These are phyloP conservation scores for Kazachstania martiniae DNA, from an alignment of 805 yeast genomes.

Conservation along the genomic window DNA sequence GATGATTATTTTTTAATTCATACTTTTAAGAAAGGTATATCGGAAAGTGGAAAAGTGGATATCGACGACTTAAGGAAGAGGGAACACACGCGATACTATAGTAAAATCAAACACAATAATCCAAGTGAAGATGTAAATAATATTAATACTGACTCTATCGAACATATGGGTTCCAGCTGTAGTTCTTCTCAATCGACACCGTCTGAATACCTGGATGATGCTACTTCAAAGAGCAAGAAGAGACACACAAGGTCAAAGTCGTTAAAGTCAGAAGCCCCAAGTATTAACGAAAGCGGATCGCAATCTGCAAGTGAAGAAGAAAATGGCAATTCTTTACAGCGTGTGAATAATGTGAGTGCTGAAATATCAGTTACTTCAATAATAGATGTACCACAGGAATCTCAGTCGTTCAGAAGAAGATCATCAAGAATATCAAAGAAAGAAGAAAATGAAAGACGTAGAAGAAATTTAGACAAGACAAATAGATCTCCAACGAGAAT, in stretches of 20 bases:
- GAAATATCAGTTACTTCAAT: neutral
- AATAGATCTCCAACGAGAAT: neutral
- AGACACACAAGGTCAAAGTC: neutral
- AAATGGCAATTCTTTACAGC: neutral
- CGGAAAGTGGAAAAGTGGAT: constrained; percentile 26
- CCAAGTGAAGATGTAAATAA: neutral
- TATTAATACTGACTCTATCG: neutral
- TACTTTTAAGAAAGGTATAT: constrained; percentile 22
- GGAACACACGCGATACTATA: constrained; percentile 20
- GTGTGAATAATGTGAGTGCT: neutral
- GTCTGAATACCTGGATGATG: neutral
- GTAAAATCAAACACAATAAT: constrained; percentile 11
- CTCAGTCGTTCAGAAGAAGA: constrained; percentile 4
- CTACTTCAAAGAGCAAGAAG: neutral
- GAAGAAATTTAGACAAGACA: constrained; percentile 3
- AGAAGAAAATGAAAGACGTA: constrained; percentile 2
- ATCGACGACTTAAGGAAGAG: constrained; percentile 19
- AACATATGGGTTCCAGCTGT: neutral
- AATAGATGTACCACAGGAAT: neutral
- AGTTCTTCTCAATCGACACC: constrained; percentile 3
- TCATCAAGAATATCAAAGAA: constrained; percentile 9
- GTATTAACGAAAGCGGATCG: no score
- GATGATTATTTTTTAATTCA: constrained; percentile 20
- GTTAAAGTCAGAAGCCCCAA: neutral
- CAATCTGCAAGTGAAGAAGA: neutral